Evolutionary conservation across 2,329 filamentous ascomycete species (phyloP), one percentile per base, ranked within the genome.

Genomic region (Aureobasidium sp.): DNA sequence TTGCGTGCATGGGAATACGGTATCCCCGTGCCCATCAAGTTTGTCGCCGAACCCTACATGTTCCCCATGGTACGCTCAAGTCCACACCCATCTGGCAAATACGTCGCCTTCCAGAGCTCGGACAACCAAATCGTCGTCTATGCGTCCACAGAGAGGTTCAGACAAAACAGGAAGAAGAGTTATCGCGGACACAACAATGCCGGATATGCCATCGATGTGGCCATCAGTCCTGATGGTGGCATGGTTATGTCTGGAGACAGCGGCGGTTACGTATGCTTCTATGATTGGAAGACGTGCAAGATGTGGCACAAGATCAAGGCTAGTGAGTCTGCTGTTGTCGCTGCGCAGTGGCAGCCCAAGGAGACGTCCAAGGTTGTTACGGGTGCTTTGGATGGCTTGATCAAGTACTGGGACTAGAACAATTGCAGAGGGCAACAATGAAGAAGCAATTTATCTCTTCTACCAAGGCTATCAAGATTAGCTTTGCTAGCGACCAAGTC

Each of bases 261-360:
- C 57, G 91, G 85, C 16, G 94, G 95, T 39, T 97, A 85, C 70
- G 86, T 96, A 52, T 96, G 90, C 76, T 97, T 97, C 77, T 99
- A 92, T 91, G 94, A 97, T 76, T 99, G 92, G 90, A 99, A 99
- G 83, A 97, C 91, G 42, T 96, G 93, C 75, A 97, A 97, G 78
- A 93, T 99, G 91, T 96, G 91, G 76, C 91, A 96, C 77, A 97
- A 97, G 81, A 85, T 99, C 66, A 85, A 89, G 76, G 92, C 91
- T 29, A 86, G 90, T 63, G 91, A 91, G 60, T 84, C 88, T 59
- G 86, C 92, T 5, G 82, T 97, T 60, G 90, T 91, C n/a, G 90
- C 88, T 67, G 84, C 94, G 62, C 89, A 89, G 73, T 99, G 94
- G 93, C 92, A 97, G 75, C 91, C 93, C n/a, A 89, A 97, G 76